Percentiles rank a stretch among this genome's conserved stretches.
These are phyloP conservation scores for Colletotrichum karsti DNA, from an alignment of 2,329 filamentous ascomycete genomes.

Conservation along the genomic window DNA sequence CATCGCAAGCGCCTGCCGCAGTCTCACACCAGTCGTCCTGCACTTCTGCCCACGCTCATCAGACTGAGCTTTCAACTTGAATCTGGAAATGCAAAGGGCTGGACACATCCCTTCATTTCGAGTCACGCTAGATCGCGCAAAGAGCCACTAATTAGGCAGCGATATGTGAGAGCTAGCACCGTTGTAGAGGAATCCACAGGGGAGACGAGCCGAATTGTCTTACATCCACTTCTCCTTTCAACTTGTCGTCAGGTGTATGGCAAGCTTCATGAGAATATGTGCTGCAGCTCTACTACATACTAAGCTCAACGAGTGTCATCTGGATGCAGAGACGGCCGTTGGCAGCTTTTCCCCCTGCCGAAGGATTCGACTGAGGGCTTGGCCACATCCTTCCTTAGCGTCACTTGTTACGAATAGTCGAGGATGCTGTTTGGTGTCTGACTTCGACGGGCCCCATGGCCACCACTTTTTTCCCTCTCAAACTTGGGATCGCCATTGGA, in stretches of 20 bases:
- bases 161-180: neutral
- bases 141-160: neutral
- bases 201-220: neutral
- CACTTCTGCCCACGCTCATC: neutral
- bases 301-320: neutral
- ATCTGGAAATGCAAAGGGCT: neutral
- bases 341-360: neutral
- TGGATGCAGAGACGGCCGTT: neutral
- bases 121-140: neutral
- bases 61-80: neutral
- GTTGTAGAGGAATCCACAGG: neutral
- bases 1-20: neutral
- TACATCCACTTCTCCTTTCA: neutral
- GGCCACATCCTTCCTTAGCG: neutral
- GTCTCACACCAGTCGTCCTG: neutral
- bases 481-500: neutral
- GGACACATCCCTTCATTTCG: neutral
- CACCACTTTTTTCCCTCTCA: neutral
- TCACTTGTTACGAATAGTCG: neutral
- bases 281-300: no score
- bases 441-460: neutral
- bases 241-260: no score
- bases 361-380: conserved; percentile 19
- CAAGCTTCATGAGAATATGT: no score
- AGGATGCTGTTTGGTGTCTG: neutral